phyloP scores from a whole-genome alignment of 2,329 filamentous ascomycete genomes.

The Xylaria sp. region DNA sequence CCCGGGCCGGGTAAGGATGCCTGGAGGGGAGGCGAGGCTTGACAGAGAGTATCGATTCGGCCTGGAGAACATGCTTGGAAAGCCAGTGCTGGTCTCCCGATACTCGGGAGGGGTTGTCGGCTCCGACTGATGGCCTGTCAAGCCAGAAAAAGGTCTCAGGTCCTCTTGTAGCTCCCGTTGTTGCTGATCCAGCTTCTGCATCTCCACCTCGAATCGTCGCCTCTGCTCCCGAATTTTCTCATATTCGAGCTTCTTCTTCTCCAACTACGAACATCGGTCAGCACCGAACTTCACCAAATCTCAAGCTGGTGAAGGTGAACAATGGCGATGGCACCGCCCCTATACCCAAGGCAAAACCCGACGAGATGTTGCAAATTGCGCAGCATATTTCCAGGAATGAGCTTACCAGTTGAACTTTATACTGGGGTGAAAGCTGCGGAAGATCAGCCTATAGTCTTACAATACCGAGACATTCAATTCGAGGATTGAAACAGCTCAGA shows the following conservation, averaged over 20 bases:
- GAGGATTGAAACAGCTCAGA: constrained; percentile 39
- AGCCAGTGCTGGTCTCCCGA: constrained; percentile 71
- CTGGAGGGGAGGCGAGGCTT: constrained; percentile 81
- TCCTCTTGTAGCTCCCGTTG: constrained; percentile 86
- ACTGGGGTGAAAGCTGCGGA: constrained; percentile 37
- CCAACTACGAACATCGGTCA: constrained; percentile 68
- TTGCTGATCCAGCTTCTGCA: constrained; percentile 86
- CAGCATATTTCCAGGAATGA: constrained; percentile 8
- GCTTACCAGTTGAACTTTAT: constrained; percentile 74
- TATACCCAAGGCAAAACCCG: neutral
- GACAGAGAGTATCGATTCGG: constrained; percentile 89
- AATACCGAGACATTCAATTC: constrained; percentile 38
- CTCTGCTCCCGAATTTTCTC: constrained; percentile 89
- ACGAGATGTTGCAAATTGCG: neutral
- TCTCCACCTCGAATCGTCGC: constrained; percentile 87
- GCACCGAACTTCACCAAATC: constrained; percentile 26
- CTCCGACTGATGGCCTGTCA: constrained; percentile 83
- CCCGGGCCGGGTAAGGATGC: constrained; percentile 73
- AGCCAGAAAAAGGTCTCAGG: constrained; percentile 58
- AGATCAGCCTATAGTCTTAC: constrained; percentile 40
- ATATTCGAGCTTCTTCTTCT: constrained; percentile 92
- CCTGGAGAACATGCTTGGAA: constrained; percentile 79
- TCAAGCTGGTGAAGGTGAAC: constrained; percentile 11
- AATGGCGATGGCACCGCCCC: too few relatives aligned
- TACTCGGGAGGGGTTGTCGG: constrained; percentile 96